Base-by-base conservation (phyloP, 2,329 filamentous ascomycete genomes). In the Trichophyton simii region DNA sequence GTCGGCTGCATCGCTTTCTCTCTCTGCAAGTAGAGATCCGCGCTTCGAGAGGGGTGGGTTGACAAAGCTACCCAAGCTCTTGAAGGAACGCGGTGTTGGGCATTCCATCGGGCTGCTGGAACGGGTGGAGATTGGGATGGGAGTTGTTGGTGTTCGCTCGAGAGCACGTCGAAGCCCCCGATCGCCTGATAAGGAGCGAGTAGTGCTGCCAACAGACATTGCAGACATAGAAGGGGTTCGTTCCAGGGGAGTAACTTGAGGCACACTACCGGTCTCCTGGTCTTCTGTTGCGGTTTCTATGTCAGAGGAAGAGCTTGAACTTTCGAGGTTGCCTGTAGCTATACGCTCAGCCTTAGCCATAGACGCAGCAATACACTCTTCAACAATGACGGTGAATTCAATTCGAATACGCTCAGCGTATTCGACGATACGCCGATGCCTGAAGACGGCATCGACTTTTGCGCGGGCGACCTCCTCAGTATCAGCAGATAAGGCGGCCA, bases 381-480 rank as follows among this genome's bases (percentile, higher is more conserved):
- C 90, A 1, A 99, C 92, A 62, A 96, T 80, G 28, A 95, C 83
- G 31, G 92, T 88, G 69, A 96, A 95, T 69, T 99, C 94, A 55
- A 96, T 83, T 3, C 95, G 88, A 65, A 99, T 96, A 36, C 95
- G 86, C 75, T 99, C 94, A 0, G 91, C 87, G 71, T 99, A 99
- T 72, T 99, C 94, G 36, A 99, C 86, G 58, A 97, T 95, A 67
- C 87, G 87, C 58, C 92, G 87, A 73, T 97, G 90, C 38, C 94
- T 88, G 65, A 95, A 85, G 5, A 97, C 89, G 3, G 92, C 89
- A 68, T 99, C 94, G 1, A 97, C 89, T 72, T 99, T 99, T 52
- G 87, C 83, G 69, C 86, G 89, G 28, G 91, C 88, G 44, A 90
- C 83, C 68, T 83, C 86, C 72, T 94, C 90, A 0, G 91, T 97